Conservation (phyloP, 2,329 filamentous ascomycete genomes). For the Pleurostoma richardsiae region DNA sequence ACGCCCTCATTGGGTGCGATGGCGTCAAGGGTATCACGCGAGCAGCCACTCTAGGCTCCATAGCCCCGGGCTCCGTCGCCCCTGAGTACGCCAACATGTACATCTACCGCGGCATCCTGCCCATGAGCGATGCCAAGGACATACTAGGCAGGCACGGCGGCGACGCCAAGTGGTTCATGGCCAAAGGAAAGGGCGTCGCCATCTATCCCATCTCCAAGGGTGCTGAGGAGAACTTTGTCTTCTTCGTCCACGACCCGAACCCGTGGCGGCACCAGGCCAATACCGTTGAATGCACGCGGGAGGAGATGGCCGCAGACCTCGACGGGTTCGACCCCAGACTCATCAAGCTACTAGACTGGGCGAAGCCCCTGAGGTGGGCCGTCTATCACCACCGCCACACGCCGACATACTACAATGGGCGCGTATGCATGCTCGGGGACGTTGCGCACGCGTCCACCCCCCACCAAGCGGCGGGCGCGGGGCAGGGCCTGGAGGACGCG, state of each 20-base stretch:
- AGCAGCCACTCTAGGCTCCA: constrained; percentile 13
- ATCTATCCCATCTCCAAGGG: constrained; percentile 8
- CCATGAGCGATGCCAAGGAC: constrained; percentile 16
- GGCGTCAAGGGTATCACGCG: constrained; percentile 19
- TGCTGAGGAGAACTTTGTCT: constrained; percentile 9
- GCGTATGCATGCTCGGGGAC: constrained; percentile 4
- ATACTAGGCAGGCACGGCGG: constrained; percentile 17
- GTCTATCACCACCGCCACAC: constrained; percentile 1
- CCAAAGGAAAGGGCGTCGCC: background rate
- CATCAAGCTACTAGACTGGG: background rate
- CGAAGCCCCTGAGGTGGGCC: background rate
- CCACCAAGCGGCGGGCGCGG: constrained; percentile 11
- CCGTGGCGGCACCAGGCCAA: background rate
- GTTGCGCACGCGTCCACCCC: constrained; percentile 9
- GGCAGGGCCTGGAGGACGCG: constrained; percentile 13
- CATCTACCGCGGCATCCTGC: constrained; percentile 22
- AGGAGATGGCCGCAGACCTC: constrained; percentile 1
- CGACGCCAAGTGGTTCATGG: constrained; percentile 5
- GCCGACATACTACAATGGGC: background rate
- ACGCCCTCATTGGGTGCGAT: constrained; percentile 19
- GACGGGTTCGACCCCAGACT: constrained; percentile 1
- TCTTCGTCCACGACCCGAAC: constrained; percentile 3
- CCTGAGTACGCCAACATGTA: constrained; percentile 20
- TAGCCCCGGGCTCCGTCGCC: constrained; percentile 15
- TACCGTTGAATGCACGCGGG: background rate